phyloP scores from a whole-genome alignment of 106 monocot genomes.

The Platanthera guangdongensis region DNA sequence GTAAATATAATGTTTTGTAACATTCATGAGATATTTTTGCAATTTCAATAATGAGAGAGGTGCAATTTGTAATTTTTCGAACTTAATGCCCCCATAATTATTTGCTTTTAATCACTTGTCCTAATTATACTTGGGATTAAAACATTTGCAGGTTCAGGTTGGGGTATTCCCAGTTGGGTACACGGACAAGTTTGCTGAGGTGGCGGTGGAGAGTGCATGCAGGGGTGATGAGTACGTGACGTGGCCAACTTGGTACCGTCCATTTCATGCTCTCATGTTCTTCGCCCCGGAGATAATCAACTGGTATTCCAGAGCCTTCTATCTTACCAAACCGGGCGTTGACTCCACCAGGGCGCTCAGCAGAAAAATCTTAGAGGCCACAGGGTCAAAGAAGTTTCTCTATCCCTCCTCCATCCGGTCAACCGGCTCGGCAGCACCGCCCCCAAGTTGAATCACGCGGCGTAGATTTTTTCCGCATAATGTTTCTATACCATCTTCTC shows the following conservation, averaged over 20 bases:
- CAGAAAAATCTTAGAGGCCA: constrained; percentile 43
- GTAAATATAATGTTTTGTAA: too few relatives aligned
- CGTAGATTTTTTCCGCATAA: background rate
- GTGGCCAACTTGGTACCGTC: constrained; percentile 59
- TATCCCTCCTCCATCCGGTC: constrained; percentile 57
- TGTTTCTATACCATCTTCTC: too few relatives aligned
- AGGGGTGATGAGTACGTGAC: constrained; percentile 53
- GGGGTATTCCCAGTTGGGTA: constrained; percentile 49
- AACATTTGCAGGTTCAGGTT: constrained; percentile 37
- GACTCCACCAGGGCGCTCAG: constrained; percentile 28
- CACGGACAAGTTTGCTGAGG: constrained; percentile 33
- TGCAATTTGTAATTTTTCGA: too few relatives aligned
- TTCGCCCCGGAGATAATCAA: constrained; percentile 55
- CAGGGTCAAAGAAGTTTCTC: constrained; percentile 46
- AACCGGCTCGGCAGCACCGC: background rate
- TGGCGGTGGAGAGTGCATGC: constrained; percentile 48
- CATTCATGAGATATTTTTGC: too few relatives aligned
- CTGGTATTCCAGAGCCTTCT: constrained; percentile 37
- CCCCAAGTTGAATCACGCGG: background rate
- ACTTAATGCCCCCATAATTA: too few relatives aligned
- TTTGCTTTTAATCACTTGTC: too few relatives aligned
- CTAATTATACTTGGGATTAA: background rate
- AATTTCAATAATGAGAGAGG: too few relatives aligned
- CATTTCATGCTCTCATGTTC: constrained; percentile 33
- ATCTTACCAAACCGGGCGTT: constrained; percentile 21